Percentiles rank a stretch among this genome's conserved stretches.
Evolutionary conservation across 2,329 filamentous ascomycete genomes (phyloP).

Genomic region (Colletotrichum salicis): DNA sequence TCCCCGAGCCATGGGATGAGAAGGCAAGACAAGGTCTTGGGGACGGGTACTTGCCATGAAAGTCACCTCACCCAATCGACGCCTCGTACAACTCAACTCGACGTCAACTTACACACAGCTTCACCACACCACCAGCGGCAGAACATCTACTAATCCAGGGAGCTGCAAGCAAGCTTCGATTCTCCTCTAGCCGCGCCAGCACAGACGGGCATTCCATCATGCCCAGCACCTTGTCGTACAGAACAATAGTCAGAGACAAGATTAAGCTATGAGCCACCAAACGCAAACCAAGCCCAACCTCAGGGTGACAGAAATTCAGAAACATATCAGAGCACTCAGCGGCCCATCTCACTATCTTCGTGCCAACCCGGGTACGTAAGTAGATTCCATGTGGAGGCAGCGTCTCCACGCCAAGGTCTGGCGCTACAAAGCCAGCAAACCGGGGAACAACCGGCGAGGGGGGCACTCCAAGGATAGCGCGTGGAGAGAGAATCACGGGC

Average conservation of each 20-base stretch:
- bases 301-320: neutral
- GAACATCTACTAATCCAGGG: neutral
- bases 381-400: slow-evolving; percentile 10
- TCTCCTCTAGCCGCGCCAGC: neutral
- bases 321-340: slow-evolving; percentile 10
- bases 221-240: neutral
- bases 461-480: slow-evolving; percentile 26
- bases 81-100: neutral
- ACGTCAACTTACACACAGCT: neutral
- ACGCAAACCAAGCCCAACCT: neutral
- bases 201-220: neutral
- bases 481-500: slow-evolving; percentile 26
- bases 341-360: neutral
- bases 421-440: slow-evolving; percentile 27
- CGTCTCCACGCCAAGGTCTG: slow-evolving; percentile 29
- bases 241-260: neutral
- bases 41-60: neutral
- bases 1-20: slow-evolving; percentile 6
- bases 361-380: slow-evolving; percentile 9
- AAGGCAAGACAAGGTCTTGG: neutral
- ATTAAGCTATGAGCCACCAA: slow-evolving; percentile 11
- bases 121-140: neutral
- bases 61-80: neutral
- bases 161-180: neutral
- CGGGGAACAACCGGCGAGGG: slow-evolving; percentile 29